Evolutionary conservation across 805 yeast genomes (phyloP).

Genomic region (Saccharomycopsis sp.): DNA sequence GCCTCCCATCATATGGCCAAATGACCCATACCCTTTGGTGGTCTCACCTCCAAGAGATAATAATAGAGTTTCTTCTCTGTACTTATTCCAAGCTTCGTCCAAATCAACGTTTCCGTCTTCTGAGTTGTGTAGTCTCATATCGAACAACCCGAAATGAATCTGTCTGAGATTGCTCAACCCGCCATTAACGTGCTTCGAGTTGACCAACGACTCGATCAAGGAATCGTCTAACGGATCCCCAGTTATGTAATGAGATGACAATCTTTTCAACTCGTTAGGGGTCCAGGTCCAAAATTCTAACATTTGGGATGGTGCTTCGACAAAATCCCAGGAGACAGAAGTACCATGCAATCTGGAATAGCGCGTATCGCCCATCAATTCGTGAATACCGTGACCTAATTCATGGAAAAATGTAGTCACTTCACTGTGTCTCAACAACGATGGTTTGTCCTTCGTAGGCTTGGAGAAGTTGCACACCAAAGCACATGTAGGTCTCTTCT

Average conservation of each 20-base stretch:
- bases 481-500: slow-evolving; percentile 64
- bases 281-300: slow-evolving; percentile 88
- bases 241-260: slow-evolving; percentile 63
- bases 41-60: slow-evolving; percentile 46
- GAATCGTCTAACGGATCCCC: slow-evolving; percentile 51
- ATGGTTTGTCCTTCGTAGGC: slow-evolving; percentile 32
- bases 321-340: slow-evolving; percentile 76
- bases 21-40: slow-evolving; percentile 67
- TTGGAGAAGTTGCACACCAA: slow-evolving; percentile 81
- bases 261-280: slow-evolving; percentile 44
- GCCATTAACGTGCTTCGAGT: slow-evolving; percentile 69
- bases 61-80: slow-evolving; percentile 56
- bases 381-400: slow-evolving; percentile 85
- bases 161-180: slow-evolving; percentile 70
- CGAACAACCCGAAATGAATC: slow-evolving; percentile 72
- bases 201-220: slow-evolving; percentile 49
- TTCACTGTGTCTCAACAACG: slow-evolving; percentile 39
- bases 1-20: slow-evolving; percentile 79
- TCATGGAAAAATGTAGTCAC: slow-evolving; percentile 89
- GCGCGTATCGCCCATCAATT: slow-evolving; percentile 57
- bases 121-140: slow-evolving; percentile 60
- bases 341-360: slow-evolving; percentile 72
- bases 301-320: slow-evolving; percentile 88
- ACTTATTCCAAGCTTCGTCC: slow-evolving; percentile 48
- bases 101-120: slow-evolving; percentile 32